Evolutionary conservation across 1,139 yeast species (phyloP).

Genomic region (Candida sp.): DNA sequence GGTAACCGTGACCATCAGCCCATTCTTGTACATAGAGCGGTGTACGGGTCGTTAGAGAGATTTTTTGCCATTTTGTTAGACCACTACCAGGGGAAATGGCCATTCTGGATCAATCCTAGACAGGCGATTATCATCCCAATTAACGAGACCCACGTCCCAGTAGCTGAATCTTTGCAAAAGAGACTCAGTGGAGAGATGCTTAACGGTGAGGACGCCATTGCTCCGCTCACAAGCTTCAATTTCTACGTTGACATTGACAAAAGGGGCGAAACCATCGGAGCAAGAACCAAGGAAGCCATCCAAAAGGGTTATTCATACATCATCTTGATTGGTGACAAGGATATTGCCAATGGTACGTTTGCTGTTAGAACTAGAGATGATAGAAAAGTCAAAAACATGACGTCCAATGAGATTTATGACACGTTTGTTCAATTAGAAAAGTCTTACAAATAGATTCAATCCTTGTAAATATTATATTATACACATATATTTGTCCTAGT

Average conservation of each 20-base stretch:
- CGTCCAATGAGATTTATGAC: conserved; percentile 49
- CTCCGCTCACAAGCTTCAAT: conserved; percentile 62
- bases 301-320: conserved; percentile 80
- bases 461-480: conserved; percentile 13
- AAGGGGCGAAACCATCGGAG: conserved; percentile 80
- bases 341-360: conserved; percentile 60
- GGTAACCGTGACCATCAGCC: conserved; percentile 65
- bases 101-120: conserved; percentile 97
- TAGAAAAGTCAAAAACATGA: conserved; percentile 49
- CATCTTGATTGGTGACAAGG: conserved; percentile 87
- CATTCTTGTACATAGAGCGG: conserved; percentile 94
- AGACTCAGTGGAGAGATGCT: conserved; percentile 55
- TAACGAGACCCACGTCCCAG: conserved; percentile 55
- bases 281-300: conserved; percentile 79
- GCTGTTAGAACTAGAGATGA: conserved; percentile 69
- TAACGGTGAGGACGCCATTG: conserved; percentile 28
- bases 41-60: conserved; percentile 93
- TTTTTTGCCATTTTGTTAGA: conserved; percentile 91
- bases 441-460: conserved; percentile 27
- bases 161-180: conserved; percentile 56
- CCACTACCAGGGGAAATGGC: conserved; percentile 96
- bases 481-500: conserved; percentile 4
- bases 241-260: conserved; percentile 79
- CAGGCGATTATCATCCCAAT: conserved; percentile 91
- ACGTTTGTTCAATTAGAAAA: conserved; percentile 57